Evolutionary conservation across 1,139 yeast species (phyloP), one percentile per base, ranked within the genome.

Genomic region (Hemisphaericaspora xylanilytica): DNA sequence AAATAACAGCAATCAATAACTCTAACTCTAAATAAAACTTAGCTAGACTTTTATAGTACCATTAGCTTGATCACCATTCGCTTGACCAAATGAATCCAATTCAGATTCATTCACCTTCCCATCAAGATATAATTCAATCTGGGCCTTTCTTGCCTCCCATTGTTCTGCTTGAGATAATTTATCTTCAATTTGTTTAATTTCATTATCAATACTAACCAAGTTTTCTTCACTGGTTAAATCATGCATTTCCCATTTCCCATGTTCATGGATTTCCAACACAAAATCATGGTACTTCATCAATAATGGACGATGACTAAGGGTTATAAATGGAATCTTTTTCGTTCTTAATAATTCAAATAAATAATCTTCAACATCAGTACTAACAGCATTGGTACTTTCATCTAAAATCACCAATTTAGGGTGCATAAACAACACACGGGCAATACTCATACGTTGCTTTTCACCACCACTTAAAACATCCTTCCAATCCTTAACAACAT

Each of bases 391-490:
- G 9, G 97, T 90, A 25, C 95, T 87, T 61, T 90, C 97, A 62
- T 90, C 97, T 48, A 90, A 73, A 5, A 90, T 80, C 3, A 90
- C 92, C 61, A 86, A 85, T 56, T 76, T 75, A 32, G 96, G 96
- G 39, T 75, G 74, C 59, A 85, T 86, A 65, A 85, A 88, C 50
- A 90, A 69, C 5, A 90, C 78, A 51, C 97, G 73, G 0, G 97
- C 97, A 68, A 90, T 85, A 63, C 89, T 82, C 58, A 89, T 76
- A 54, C 96, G 78, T 67, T 90, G 97, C 65, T 88, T 85, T 59
- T 90, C 97, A 39, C 97, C 97, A 13, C 97, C 97, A 61, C 95
- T 84, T 50, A 90, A 75, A 13, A 90, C 87, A 57, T 85, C 95
- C 55, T 83, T 83, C 97, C 97, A 90, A 50, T 83, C 89, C 48